Conservation (phyloP, 2,329 filamentous ascomycete genomes). For the Epichloe baconii region DNA sequence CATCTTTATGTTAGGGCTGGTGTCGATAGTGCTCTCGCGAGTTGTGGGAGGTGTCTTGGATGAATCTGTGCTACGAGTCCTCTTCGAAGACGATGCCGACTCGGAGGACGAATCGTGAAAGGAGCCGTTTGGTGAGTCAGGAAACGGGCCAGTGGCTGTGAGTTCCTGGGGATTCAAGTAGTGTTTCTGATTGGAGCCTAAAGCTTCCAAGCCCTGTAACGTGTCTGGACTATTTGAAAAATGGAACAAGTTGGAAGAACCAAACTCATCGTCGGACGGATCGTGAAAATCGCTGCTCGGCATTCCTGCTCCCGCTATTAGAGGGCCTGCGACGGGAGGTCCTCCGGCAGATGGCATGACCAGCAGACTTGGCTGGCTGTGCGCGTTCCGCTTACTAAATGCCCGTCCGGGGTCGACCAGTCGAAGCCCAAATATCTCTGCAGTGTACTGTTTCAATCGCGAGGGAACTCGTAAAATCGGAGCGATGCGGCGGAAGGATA, state of each 20-base stretch:
- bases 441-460: background rate
- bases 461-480: background rate
- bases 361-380: constrained; percentile 12
- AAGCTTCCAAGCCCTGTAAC: constrained; percentile 20
- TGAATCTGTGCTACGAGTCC: constrained; percentile 32
- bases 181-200: constrained; percentile 18
- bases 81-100: constrained; percentile 35
- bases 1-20: constrained; percentile 26
- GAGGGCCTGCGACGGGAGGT: constrained; percentile 23
- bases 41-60: constrained; percentile 28
- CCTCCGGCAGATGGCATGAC: constrained; percentile 23
- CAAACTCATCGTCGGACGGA: constrained; percentile 25
- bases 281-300: constrained; percentile 25
- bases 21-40: constrained; percentile 30
- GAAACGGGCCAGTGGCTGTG: constrained; percentile 24
- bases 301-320: constrained; percentile 25
- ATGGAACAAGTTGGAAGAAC: constrained; percentile 20
- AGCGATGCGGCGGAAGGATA: background rate
- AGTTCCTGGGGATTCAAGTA: constrained; percentile 22
- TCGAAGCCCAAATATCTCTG: background rate
- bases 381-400: constrained; percentile 10
- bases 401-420: background rate
- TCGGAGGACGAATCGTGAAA: constrained; percentile 39
- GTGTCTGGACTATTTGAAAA: constrained; percentile 25
- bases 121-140: constrained; percentile 27